These are phyloP conservation scores for Misopates orontium DNA, from an alignment of 257 asterid genomes.

Conservation along the genomic window DNA sequence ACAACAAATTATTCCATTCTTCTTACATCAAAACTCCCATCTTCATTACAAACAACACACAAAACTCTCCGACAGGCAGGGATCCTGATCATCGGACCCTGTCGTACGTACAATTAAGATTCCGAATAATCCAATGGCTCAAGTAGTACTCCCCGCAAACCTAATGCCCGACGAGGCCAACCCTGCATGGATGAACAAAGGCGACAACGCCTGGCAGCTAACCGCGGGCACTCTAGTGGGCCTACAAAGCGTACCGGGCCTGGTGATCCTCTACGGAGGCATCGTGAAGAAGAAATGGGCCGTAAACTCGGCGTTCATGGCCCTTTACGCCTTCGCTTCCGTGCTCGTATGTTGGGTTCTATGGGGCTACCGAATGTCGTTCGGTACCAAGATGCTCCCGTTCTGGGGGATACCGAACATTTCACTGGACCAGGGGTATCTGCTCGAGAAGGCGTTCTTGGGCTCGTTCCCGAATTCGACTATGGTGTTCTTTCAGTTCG, in stretches of 20 bases:
- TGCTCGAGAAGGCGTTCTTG: slow-evolving; percentile 31
- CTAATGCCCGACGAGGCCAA: slow-evolving; percentile 30
- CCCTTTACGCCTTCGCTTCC: slow-evolving; percentile 58
- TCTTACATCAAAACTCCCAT: no score
- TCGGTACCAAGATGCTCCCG: slow-evolving; percentile 40
- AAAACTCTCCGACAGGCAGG: no score
- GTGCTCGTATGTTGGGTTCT: slow-evolving; percentile 58
- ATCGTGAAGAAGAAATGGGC: slow-evolving; percentile 71
- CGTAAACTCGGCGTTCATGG: slow-evolving; percentile 65
- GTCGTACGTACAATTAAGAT: no score
- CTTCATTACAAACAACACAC: no score
- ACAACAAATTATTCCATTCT: no score
- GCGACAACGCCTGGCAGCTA: slow-evolving; percentile 66
- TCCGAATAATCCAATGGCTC: slow-evolving; percentile 27
- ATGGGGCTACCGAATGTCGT: slow-evolving; percentile 54
- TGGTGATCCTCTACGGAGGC: slow-evolving; percentile 60
- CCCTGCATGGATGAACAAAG: slow-evolving; percentile 64
- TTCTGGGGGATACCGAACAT: slow-evolving; percentile 38
- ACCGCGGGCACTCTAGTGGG: slow-evolving; percentile 57
- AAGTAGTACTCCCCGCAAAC: slow-evolving; percentile 34
- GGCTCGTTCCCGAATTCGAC: slow-evolving; percentile 50
- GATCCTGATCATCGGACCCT: no score
- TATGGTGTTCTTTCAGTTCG: slow-evolving; percentile 63
- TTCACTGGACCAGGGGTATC: slow-evolving; percentile 35
- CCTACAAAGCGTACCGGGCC: slow-evolving; percentile 62